phyloP scores from a whole-genome alignment of 1,284 basidiomycete genomes.

The Sparassis latifolia region DNA sequence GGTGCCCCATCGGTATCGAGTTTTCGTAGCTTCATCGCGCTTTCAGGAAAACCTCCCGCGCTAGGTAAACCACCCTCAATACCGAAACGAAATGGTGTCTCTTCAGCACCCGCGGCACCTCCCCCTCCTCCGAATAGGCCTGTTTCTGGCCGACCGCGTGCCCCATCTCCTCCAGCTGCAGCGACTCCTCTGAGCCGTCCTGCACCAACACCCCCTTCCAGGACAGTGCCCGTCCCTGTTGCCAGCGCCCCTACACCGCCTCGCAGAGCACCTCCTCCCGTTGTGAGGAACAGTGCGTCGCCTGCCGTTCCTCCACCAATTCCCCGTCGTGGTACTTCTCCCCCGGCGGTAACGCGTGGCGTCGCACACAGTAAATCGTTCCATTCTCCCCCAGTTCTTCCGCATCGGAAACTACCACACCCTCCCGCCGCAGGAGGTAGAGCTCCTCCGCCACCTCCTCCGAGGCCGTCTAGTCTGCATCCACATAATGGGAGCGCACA shows the following conservation, averaged over 20 bases:
- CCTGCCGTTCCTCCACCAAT: constrained; percentile 19
- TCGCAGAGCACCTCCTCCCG: constrained; percentile 29
- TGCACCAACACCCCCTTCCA: constrained; percentile 17
- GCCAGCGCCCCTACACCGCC: constrained; percentile 26
- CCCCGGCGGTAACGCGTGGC: too few relatives aligned
- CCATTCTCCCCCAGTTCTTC: constrained; percentile 14
- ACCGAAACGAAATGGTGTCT: constrained; percentile 41
- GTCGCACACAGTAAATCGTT: too few relatives aligned
- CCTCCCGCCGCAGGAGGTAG: constrained; percentile 24
- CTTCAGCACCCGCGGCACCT: constrained; percentile 27
- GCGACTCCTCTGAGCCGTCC: constrained; percentile 21
- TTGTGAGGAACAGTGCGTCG: constrained; percentile 18
- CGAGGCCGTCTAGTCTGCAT: constrained; percentile 17
- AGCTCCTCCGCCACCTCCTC: constrained; percentile 26
- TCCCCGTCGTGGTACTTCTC: too few relatives aligned
- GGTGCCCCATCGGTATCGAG: neutral
- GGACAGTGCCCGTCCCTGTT: constrained; percentile 23
- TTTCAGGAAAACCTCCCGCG: constrained; percentile 51
- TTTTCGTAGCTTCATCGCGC: constrained; percentile 7
- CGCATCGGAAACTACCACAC: constrained; percentile 30
- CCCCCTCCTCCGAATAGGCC: constrained; percentile 29
- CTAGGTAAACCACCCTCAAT: constrained; percentile 65
- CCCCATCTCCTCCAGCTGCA: constrained; percentile 20
- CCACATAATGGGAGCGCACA: neutral
- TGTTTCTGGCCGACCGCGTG: constrained; percentile 23